These are phyloP conservation scores for Uronychia setigera DNA, from an alignment of 73 alveolate genomes.

Conservation along the genomic window DNA sequence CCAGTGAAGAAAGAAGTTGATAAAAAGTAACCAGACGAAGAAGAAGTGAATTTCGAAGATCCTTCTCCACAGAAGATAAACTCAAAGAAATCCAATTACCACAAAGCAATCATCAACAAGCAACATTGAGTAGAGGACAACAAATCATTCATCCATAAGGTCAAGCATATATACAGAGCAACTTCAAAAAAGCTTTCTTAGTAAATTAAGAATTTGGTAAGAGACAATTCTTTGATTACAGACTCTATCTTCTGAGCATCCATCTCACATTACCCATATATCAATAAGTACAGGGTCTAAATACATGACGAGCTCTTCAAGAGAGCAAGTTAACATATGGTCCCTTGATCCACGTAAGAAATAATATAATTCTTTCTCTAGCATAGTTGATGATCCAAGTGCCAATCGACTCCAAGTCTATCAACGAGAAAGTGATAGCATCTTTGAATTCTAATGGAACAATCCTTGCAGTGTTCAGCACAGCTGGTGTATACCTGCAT, in stretches of 20 bases:
- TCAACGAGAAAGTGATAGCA: not conserved
- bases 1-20: no score
- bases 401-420: not conserved
- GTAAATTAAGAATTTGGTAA: no score
- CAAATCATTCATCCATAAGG: not conserved
- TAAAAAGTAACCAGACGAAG: no score
- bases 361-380: no score
- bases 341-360: not conserved
- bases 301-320: not conserved
- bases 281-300: not conserved
- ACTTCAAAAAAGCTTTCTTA: not conserved
- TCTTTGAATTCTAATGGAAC: not conserved
- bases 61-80: not conserved
- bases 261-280: not conserved
- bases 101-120: not conserved
- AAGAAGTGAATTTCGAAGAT: no score
- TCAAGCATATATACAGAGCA: not conserved
- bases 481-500: not conserved
- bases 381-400: no score
- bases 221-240: not conserved
- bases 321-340: not conserved
- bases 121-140: not conserved
- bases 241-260: not conserved
- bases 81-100: no score
- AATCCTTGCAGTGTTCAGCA: not conserved